Evolutionary conservation across 2,329 filamentous ascomycete genomes (phyloP).

Genomic region (Pseudogymnoascus sp.): DNA sequence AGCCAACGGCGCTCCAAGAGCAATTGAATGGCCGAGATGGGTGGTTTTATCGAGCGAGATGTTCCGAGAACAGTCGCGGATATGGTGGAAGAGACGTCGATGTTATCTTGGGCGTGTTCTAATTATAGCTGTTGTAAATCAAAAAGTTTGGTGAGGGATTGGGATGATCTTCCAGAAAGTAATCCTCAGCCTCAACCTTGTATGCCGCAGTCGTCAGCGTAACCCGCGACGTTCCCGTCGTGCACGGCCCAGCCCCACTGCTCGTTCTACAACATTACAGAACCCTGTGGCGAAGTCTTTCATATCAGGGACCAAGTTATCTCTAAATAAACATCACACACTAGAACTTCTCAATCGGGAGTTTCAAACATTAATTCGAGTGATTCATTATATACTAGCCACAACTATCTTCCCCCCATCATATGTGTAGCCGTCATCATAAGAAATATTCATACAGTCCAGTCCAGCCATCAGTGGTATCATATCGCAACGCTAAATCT

Average conservation of each 20-base stretch:
- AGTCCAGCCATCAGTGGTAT: constrained; percentile 7
- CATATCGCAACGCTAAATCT: constrained; percentile 7
- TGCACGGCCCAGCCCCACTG: neutral
- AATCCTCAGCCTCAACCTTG: constrained; percentile 1
- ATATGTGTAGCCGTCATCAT: constrained; percentile 5
- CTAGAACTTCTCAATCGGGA: neutral
- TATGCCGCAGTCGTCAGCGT: neutral
- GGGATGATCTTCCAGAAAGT: constrained; percentile 1
- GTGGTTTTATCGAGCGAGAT: neutral
- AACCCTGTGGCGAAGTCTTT: neutral
- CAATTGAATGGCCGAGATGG: neutral
- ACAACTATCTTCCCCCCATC: neutral
- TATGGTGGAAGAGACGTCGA: neutral
- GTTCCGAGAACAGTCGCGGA: neutral
- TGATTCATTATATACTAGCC: constrained; percentile 4
- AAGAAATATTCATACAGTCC: constrained; percentile 2
- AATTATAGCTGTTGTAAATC: neutral
- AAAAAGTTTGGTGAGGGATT: neutral
- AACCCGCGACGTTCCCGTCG: neutral
- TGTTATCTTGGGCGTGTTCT: neutral
- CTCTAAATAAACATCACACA: neutral
- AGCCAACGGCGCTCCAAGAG: constrained; percentile 17
- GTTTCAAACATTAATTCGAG: constrained; percentile 1
- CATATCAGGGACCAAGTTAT: neutral
- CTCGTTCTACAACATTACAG: neutral